phyloP scores from a whole-genome alignment of 2,329 filamentous ascomycete species.

The Gyromitra esculenta region DNA sequence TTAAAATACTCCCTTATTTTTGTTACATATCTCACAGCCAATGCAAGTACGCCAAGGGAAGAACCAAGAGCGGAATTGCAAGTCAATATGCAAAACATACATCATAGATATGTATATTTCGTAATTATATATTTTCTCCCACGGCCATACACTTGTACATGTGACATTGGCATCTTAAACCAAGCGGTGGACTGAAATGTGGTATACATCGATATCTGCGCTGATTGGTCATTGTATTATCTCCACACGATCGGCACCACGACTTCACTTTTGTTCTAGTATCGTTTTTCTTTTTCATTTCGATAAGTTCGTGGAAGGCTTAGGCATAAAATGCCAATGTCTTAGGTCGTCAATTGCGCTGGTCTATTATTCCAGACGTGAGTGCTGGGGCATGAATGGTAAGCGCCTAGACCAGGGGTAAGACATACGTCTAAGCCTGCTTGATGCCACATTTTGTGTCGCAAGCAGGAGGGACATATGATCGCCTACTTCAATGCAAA shows the following conservation, averaged over 20 bases:
- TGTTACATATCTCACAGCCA: neutral
- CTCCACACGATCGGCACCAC: conserved; percentile 12
- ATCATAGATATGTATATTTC: neutral
- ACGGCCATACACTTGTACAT: neutral
- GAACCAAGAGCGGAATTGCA: no score
- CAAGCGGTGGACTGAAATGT: neutral
- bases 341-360: neutral
- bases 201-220: neutral
- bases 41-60: neutral
- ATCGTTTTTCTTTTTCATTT: conserved; percentile 16
- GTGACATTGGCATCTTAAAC: neutral
- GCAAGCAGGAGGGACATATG: neutral
- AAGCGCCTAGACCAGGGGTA: neutral
- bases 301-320: neutral
- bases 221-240: conserved; percentile 6
- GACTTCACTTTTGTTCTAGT: neutral
- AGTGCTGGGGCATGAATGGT: neutral
- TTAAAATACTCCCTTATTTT: neutral
- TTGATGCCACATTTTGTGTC: neutral
- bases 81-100: neutral
- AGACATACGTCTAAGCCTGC: conserved; percentile 5
- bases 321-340: neutral
- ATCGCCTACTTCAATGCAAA: neutral
- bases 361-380: neutral
- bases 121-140: neutral